A percentile compares a stretch with the other conserved stretches of the same genome.
Evolutionary conservation across 2,329 filamentous ascomycete genomes (phyloP).

Genomic region (Gremmenia infestans): DNA sequence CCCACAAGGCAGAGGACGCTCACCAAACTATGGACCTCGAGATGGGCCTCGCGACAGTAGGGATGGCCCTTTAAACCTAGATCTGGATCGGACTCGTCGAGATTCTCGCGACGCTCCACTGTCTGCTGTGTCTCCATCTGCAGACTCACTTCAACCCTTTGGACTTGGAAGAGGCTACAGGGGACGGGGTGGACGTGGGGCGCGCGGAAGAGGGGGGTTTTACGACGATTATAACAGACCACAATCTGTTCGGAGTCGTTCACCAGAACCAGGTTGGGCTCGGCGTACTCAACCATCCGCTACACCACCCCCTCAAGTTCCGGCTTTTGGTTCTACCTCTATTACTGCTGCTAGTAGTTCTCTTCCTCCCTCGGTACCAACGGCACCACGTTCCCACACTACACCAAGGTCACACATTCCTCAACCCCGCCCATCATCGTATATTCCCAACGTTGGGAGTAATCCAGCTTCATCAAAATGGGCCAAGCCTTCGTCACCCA

Average conservation of each 20-base stretch:
- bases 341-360: slow-evolving; percentile 3
- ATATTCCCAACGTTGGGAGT: neutral
- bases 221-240: slow-evolving; percentile 51
- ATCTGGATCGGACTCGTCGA: slow-evolving; percentile 61
- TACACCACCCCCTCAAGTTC: slow-evolving; percentile 47
- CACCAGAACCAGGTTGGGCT: slow-evolving; percentile 27
- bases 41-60: slow-evolving; percentile 34
- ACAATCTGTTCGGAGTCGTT: slow-evolving; percentile 27
- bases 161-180: slow-evolving; percentile 37
- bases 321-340: slow-evolving; percentile 45
- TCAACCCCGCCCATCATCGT: neutral
- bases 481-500: neutral
- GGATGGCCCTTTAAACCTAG: slow-evolving; percentile 56
- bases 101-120: slow-evolving; percentile 69
- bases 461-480: neutral
- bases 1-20: slow-evolving; percentile 54
- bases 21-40: slow-evolving; percentile 57
- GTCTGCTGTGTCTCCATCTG: slow-evolving; percentile 65
- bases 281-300: slow-evolving; percentile 41
- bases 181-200: slow-evolving; percentile 38
- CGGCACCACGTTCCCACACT: slow-evolving; percentile 1
- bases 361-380: slow-evolving; percentile 6
- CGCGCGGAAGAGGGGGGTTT: slow-evolving; percentile 45
- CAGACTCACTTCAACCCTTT: slow-evolving; percentile 48
- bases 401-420: neutral